Evolutionary conservation across 768 basidiomycete genomes (phyloP).

Genomic region (Auriculariales sp.): DNA sequence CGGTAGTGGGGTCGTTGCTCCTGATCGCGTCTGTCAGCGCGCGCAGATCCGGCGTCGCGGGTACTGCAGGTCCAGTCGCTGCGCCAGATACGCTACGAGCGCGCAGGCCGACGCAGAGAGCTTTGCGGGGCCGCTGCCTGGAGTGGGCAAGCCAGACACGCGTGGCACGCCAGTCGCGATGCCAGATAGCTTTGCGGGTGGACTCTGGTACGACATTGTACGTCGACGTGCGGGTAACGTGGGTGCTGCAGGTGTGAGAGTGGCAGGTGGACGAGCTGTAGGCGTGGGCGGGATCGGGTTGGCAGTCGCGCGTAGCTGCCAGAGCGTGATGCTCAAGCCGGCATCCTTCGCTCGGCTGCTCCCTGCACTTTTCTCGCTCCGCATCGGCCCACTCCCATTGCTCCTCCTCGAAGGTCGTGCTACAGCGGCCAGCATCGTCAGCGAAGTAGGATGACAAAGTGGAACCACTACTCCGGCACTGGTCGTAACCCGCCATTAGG

Average conservation of each 20-base stretch:
- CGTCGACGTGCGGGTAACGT: too few species aligned
- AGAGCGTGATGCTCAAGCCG: too few species aligned
- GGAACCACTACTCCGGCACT: too few species aligned
- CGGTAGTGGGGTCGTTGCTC: slow-evolving; percentile 51
- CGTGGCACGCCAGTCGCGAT: slow-evolving; percentile 1
- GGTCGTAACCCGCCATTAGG: too few species aligned
- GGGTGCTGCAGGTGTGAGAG: neutral
- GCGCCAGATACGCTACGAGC: slow-evolving; percentile 28
- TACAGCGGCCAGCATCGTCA: too few species aligned
- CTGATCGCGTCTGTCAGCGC: slow-evolving; percentile 72
- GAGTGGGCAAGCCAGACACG: slow-evolving; percentile 43
- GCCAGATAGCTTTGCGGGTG: too few species aligned
- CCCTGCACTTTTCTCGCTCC: too few species aligned
- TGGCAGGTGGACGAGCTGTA: neutral
- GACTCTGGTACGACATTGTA: too few species aligned
- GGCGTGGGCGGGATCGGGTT: neutral
- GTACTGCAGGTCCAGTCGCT: slow-evolving; percentile 16
- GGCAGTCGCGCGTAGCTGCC: neutral
- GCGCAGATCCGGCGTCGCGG: slow-evolving; percentile 29
- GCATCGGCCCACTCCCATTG: too few species aligned
- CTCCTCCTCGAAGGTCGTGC: too few species aligned
- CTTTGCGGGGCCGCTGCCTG: slow-evolving; percentile 51
- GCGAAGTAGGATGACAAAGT: too few species aligned
- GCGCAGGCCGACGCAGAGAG: neutral
- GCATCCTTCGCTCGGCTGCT: too few species aligned